Evolutionary conservation across 768 basidiomycete species (phyloP), one percentile per base, ranked within the genome.

Genomic region (Rhodocollybia butyracea): DNA sequence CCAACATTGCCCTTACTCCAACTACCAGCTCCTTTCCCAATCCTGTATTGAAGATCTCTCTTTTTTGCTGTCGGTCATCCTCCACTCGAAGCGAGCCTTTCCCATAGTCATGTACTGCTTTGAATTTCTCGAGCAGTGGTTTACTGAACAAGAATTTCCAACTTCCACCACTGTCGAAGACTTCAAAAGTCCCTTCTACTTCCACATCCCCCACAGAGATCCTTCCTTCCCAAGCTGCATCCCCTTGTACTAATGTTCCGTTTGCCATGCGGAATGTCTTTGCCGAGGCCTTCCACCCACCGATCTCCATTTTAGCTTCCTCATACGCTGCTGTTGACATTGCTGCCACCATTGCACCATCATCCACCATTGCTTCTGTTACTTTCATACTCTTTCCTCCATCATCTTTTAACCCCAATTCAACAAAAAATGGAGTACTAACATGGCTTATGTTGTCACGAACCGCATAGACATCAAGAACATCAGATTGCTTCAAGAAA

Each of bases 131-230:
- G 11, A 70, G 61, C 5, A 64, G 46, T 1, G 64, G 65, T 51
- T 72, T 72, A 15, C 68, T 65, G 7, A 72, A 59, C 1, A 70
- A 40, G 17, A 70, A 55, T 2, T 56, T 51, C 66, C 66, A 72
- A 17, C 63, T 61, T 0, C 63, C 63, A 1, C 64, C 59, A 26
- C 70, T 68, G 43, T 65, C 47, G 47, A 11, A 41, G 46, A 47
- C 46, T 15, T 30, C 46, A 31, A 29, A 47, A 2, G 10, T 12
- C 1, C 27, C 46, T 1, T 47, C n/a, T 10, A 30, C 27, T 2
- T n/a, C 13, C 6, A n/a, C 46, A 10, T 10, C 30, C 1, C 11
- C 27, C 1, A 47, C 27, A 10, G 3, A 4, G 3, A 47, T 19
- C 1, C 10, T 10, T 5, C 46, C 46, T 1, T n/a, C 30, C 46